Evolutionary conservation across 805 yeast species (phyloP), one percentile per base, ranked within the genome.

Genomic region (Danielia reshetovae): DNA sequence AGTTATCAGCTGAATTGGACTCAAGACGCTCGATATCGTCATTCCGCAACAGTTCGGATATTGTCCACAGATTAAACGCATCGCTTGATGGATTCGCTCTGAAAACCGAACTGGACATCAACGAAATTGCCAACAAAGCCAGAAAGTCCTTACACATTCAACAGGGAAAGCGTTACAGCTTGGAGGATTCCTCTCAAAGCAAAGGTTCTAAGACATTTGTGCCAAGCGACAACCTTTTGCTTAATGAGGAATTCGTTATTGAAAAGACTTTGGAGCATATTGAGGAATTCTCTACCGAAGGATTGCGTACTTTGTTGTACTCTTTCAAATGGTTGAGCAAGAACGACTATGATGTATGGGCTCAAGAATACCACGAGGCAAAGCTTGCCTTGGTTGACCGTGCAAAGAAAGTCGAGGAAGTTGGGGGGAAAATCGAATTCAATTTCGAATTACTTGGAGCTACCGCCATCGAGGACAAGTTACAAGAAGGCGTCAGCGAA

Each of bases 401-500:
- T 31, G 69, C 79, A 4, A 59, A 65, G 29, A 68, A 77, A 45
- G 76, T 89, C 27, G 95, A 85, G 43, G 65, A 62, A 18, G 76
- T 79, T 3, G 97, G 97, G 14, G 83, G 73, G 30, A 55, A 67
- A 32, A 65, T 93, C 36, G 99, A 93, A 58, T 60, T 56, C 8
- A 70, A 72, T n/a, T 63, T 90, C 24, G 79, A 72, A 36, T 61
- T 93, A 6, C 57, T 81, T 7, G 99, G 98, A 4, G 96, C 95
- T 3, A 88, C 97, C 4, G 98, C 97, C 0, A 93, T 93, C 42
- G 99, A 93, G 55, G 99, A 93, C 55, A 93, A 90, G 54, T 69
- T 93, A 25, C 99, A 93, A 61, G 83, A 81, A 16, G 99, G 98
- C n/a, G 98, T 93, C 5, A 83, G 97, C 15, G 96, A 89, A 35